phyloP scores from a whole-genome alignment of 148 eudicot species.

The Cornus controversa region DNA sequence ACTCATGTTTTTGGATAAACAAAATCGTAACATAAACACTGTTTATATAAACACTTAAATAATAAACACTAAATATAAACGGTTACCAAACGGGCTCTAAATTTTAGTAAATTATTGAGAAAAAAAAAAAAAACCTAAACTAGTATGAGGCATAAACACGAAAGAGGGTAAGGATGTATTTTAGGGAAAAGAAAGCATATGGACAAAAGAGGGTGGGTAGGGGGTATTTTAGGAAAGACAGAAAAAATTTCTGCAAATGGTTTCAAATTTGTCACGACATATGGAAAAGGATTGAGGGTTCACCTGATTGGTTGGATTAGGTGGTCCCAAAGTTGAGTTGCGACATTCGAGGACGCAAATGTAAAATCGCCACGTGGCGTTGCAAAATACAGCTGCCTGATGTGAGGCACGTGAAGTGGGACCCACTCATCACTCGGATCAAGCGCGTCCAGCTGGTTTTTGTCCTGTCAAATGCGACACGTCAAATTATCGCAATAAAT shows the following conservation, averaged over 20 bases:
- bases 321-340: slow-evolving; percentile 10
- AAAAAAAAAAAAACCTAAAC: too few species aligned
- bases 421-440: slow-evolving; percentile 1
- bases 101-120: too few species aligned
- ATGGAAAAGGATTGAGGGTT: neutral
- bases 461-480: slow-evolving; percentile 17
- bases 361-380: slow-evolving; percentile 1
- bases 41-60: too few species aligned
- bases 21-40: too few species aligned
- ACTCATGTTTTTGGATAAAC: too few species aligned
- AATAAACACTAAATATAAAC: too few species aligned
- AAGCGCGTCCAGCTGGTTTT: slow-evolving; percentile 11
- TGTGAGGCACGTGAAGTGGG: slow-evolving; percentile 18
- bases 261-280: slow-evolving; percentile 15
- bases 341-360: neutral
- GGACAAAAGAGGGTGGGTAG: neutral
- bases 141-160: too few species aligned
- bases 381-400: too few species aligned
- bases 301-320: slow-evolving; percentile 1
- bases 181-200: too few species aligned
- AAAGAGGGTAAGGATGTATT: neutral
- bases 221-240: neutral
- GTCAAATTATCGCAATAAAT: neutral
- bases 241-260: neutral
- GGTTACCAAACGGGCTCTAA: too few species aligned